Conservation (phyloP, 192 early-diverging fungal genomes). For the Diversispora eburnea region DNA sequence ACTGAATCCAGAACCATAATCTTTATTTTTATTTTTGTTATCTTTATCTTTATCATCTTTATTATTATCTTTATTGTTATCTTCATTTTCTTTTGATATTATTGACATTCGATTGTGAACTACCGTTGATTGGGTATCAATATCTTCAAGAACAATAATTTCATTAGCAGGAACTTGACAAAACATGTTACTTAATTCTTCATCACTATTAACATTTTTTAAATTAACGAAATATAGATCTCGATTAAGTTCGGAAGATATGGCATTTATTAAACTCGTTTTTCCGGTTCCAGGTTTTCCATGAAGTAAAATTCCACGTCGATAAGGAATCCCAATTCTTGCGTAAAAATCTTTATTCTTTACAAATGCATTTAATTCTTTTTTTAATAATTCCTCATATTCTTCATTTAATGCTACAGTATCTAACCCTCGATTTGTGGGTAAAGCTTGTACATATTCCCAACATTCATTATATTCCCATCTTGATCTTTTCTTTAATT, state of each 20-base stretch:
- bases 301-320: slow-evolving; percentile 46
- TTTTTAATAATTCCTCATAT: slow-evolving; percentile 45
- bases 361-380: slow-evolving; percentile 51
- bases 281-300: slow-evolving; percentile 45
- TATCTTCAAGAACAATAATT: slow-evolving; percentile 57
- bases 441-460: slow-evolving; percentile 10
- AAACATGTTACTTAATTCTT: slow-evolving; percentile 37
- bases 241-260: slow-evolving; percentile 35
- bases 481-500: neutral
- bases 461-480: slow-evolving; percentile 18
- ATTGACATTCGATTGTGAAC: slow-evolving; percentile 32
- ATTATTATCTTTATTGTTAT: neutral
- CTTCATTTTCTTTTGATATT: neutral
- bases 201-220: slow-evolving; percentile 33
- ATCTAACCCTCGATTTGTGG: slow-evolving; percentile 39
- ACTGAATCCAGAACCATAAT: neutral
- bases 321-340: slow-evolving; percentile 60
- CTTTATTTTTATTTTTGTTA: neutral
- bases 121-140: slow-evolving; percentile 53
- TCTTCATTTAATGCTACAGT: slow-evolving; percentile 53
- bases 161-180: slow-evolving; percentile 34
- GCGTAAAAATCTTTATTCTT: slow-evolving; percentile 55
- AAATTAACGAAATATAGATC: slow-evolving; percentile 43
- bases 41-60: neutral
- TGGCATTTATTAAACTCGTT: slow-evolving; percentile 41